Conservation (phyloP, 768 basidiomycete species). For the Russula foetens region DNA sequence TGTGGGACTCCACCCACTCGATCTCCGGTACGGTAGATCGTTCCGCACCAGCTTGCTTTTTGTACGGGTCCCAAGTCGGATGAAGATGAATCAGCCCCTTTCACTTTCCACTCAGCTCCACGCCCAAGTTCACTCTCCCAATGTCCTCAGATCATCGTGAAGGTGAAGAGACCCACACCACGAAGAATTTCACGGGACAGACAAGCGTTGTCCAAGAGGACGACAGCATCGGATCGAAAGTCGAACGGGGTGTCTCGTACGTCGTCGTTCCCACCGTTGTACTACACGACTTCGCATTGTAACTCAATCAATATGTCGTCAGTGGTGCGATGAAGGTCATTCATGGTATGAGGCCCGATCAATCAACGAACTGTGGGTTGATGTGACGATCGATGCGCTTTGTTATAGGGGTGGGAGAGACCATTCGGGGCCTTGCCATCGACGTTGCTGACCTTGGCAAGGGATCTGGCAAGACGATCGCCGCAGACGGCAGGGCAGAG, state of each 20-base stretch:
- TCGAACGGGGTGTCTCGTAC: constrained; percentile 8
- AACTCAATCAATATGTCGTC: not conserved
- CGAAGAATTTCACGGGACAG: not conserved
- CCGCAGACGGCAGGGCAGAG: not conserved
- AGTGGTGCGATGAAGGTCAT: constrained; percentile 1
- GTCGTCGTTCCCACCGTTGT: not conserved
- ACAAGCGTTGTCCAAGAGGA: not conserved
- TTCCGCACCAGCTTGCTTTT: too few relatives aligned
- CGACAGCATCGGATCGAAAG: not conserved
- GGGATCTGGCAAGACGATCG: constrained; percentile 4
- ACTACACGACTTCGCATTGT: not conserved
- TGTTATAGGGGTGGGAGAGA: constrained; percentile 8
- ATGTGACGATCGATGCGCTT: not conserved
- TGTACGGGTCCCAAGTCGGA: too few relatives aligned
- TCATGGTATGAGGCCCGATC: constrained; percentile 6
- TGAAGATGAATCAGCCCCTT: too few relatives aligned
- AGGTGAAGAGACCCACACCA: not conserved
- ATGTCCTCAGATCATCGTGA: constrained; percentile 9
- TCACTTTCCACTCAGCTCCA: not conserved
- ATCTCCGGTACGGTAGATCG: too few relatives aligned
- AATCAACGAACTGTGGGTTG: not conserved
- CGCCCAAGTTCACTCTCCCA: not conserved
- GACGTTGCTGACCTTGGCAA: constrained; percentile 9
- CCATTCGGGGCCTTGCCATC: constrained; percentile 4
- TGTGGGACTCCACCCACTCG: too few relatives aligned